Evolutionary conservation across 805 yeast species (phyloP).

Genomic region (Ogataea sp.): DNA sequence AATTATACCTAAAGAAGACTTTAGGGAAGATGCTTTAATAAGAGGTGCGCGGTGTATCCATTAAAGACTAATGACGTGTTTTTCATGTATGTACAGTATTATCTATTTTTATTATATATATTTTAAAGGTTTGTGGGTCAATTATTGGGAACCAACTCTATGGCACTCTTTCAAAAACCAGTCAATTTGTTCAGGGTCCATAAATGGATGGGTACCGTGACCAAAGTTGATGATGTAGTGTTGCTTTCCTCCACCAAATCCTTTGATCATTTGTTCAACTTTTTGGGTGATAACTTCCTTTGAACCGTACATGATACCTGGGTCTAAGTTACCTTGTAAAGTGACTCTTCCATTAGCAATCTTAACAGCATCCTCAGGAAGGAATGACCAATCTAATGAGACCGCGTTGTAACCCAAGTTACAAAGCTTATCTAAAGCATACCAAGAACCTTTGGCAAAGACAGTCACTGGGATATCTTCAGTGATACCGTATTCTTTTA

Average conservation of each 20-base stretch:
- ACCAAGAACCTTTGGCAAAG: conserved; percentile 97
- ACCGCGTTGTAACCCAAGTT: conserved; percentile 76
- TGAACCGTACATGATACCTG: conserved; percentile 90
- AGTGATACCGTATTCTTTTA: conserved; percentile 59
- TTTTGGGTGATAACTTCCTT: conserved; percentile 71
- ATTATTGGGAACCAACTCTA: conserved; percentile 47
- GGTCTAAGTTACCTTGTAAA: conserved; percentile 93
- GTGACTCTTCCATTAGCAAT: conserved; percentile 69
- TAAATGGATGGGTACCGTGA: conserved; percentile 97
- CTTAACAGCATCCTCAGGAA: conserved; percentile 77
- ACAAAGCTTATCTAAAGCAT: conserved; percentile 81
- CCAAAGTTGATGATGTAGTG: conserved; percentile 93
- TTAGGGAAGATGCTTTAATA: too few species aligned
- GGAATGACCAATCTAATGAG: conserved; percentile 90
- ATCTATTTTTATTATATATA: too few species aligned
- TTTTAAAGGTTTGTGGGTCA: too few species aligned
- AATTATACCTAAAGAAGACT: too few species aligned
- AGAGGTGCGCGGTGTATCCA: too few species aligned
- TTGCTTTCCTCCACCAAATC: conserved; percentile 91
- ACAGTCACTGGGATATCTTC: conserved; percentile 81
- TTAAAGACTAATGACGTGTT: too few species aligned
- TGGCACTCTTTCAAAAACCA: conserved; percentile 86
- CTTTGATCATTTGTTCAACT: conserved; percentile 80
- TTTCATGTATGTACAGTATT: too few species aligned
- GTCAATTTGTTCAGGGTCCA: conserved; percentile 85